These are phyloP conservation scores for Fusarium phyllophilum DNA, from an alignment of 2,329 filamentous ascomycete species.

Conservation along the genomic window DNA sequence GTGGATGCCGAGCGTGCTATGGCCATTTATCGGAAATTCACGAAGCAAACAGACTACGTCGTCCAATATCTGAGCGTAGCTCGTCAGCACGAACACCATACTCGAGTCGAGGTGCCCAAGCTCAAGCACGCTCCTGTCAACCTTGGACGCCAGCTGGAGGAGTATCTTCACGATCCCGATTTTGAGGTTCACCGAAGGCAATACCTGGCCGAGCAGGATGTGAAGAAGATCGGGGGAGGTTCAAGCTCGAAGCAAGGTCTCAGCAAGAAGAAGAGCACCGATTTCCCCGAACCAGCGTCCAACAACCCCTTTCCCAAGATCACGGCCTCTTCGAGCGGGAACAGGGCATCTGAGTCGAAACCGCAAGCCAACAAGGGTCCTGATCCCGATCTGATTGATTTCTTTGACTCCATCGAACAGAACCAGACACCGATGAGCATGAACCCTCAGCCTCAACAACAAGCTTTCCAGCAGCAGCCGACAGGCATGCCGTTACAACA, in stretches of 20 bases:
- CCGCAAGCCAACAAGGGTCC: slow-evolving; percentile 68
- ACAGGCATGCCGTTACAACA: slow-evolving; percentile 41
- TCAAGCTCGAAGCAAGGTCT: slow-evolving; percentile 46
- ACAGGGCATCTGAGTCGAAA: slow-evolving; percentile 52
- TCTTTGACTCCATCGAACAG: slow-evolving; percentile 92
- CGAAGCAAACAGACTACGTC: slow-evolving; percentile 89
- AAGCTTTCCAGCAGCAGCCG: slow-evolving; percentile 48
- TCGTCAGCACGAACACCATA: slow-evolving; percentile 90
- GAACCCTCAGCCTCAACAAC: slow-evolving; percentile 49
- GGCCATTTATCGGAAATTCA: slow-evolving; percentile 91
- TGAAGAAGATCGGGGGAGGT: slow-evolving; percentile 63
- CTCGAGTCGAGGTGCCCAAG: slow-evolving; percentile 92
- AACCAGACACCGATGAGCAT: slow-evolving; percentile 78
- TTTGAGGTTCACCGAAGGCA: slow-evolving; percentile 94
- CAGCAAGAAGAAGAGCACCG: slow-evolving; percentile 49
- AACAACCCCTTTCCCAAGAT: slow-evolving; percentile 56
- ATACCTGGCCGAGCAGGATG: slow-evolving; percentile 88
- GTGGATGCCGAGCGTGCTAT: slow-evolving; percentile 92
- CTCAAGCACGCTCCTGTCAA: slow-evolving; percentile 97
- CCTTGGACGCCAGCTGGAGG: slow-evolving; percentile 86
- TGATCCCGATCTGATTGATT: slow-evolving; percentile 87
- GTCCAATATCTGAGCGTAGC: slow-evolving; percentile 90
- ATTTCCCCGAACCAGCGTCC: slow-evolving; percentile 52
- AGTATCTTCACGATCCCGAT: slow-evolving; percentile 93
- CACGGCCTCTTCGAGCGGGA: slow-evolving; percentile 46